Evolutionary conservation across 495 filamentous ascomycete genomes (phyloP), one percentile per base, ranked within the genome.

Genomic region (Aspergillus panamensis): DNA sequence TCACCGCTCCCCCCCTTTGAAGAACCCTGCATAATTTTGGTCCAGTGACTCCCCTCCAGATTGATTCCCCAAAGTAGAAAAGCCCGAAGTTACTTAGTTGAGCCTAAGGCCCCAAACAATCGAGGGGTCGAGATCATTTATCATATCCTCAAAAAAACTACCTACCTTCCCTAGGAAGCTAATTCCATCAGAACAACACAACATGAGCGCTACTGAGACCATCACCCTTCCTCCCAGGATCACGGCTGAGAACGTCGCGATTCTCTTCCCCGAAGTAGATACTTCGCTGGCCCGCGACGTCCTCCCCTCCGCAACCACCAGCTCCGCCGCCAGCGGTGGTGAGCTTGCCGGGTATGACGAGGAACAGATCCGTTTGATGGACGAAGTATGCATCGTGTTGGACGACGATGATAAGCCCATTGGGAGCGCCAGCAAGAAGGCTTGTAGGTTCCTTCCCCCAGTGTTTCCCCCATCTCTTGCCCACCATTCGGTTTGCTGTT

Each of bases 301-400:
- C 53, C 79, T 92, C 53, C 85, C 73, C 56, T 66, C 69, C 31
- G 61, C 70, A 30, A 60, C 58, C 7, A 65, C 59, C 42, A 54
- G 65, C 55, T 68, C 71, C 40, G 67, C 70, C 14, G 62, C 66
- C 32, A 63, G 67, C 35, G 73, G 74, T 56, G 64, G 68, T 51
- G 84, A 87, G 30, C 68, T 89, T n/a, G 72, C 76, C 43, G 94
- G 94, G 45, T 95, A 97, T 80, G 93, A 99, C 77, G 94, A 90
- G 68, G 93, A 97, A 72, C 94, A 99, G 73, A 92, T 96, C 59
- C 87, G 92, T 29, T 75, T 99, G 63, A 99, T 99, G 94, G 95
- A 99, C 59, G 94, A 99, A 75, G 89, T 99, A 8, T 99, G 94
- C 79, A 99, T 99, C 68, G 94, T 99, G 14, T 71, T 91, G 47